A percentile compares a stretch with the other conserved stretches of the same genome.
These are phyloP conservation scores for Blastocystis sp. DNA, from an alignment of 352 stramenopile species.

Conservation along the genomic window DNA sequence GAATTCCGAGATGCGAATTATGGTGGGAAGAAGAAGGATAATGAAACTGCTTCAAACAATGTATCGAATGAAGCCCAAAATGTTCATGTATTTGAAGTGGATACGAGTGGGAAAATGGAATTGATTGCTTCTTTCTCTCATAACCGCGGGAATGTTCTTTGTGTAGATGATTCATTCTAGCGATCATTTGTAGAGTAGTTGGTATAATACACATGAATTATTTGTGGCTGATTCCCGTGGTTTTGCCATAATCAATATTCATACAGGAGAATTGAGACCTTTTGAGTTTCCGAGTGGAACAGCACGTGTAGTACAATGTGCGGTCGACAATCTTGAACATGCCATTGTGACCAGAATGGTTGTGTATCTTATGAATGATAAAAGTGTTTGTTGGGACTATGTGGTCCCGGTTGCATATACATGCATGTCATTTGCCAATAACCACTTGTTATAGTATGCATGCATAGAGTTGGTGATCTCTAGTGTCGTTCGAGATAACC, in stretches of 20 bases:
- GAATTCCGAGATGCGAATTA: background rate
- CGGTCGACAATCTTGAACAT: conserved; percentile 13
- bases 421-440: conserved; percentile 8
- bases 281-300: background rate
- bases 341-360: conserved; percentile 4
- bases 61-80: background rate
- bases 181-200: background rate
- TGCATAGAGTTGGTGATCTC: background rate
- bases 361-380: background rate
- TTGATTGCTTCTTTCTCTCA: background rate
- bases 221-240: background rate
- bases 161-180: background rate
- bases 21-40: background rate
- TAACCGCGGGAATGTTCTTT: background rate
- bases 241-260: background rate
- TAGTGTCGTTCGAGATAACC: background rate
- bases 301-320: background rate
- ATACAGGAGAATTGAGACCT: background rate
- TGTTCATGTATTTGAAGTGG: background rate
- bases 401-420: background rate
- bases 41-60: no score
- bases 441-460: background rate
- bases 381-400: background rate
- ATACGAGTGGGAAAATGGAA: background rate
- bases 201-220: background rate